Conservation (phyloP, 805 yeast genomes). For the Suhomyces pyralidae region DNA sequence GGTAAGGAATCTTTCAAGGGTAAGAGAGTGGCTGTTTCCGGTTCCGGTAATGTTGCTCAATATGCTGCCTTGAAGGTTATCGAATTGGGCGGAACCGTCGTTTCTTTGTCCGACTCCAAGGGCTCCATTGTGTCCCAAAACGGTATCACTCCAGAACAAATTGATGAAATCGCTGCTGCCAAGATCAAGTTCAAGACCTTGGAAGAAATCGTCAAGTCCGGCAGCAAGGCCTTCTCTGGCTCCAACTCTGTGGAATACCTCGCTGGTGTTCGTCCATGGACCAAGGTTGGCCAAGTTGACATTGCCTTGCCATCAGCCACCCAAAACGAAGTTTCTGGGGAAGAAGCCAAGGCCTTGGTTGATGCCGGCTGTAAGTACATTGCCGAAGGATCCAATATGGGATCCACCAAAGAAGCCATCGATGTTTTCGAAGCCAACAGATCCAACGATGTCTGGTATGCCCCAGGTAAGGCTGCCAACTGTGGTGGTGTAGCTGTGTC, state of each 20-base stretch:
- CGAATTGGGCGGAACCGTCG: constrained; percentile 94
- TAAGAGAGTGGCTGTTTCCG: constrained; percentile 94
- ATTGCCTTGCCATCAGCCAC: constrained; percentile 98
- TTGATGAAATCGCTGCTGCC: constrained; percentile 71
- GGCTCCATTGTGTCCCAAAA: constrained; percentile 77
- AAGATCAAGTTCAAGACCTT: constrained; percentile 75
- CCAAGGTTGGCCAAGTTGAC: constrained; percentile 85
- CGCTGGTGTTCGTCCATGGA: constrained; percentile 96
- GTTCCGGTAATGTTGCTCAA: constrained; percentile 99
- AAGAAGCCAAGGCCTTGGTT: constrained; percentile 91
- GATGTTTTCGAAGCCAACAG: constrained; percentile 88
- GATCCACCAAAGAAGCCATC: constrained; percentile 96
- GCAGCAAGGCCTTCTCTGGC: constrained; percentile 56
- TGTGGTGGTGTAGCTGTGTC: constrained; percentile 99
- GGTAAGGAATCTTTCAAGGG: constrained; percentile 90
- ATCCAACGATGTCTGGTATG: constrained; percentile 81
- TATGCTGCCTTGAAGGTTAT: constrained; percentile 96
- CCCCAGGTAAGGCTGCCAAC: constrained; percentile 99
- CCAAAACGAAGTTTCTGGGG: constrained; percentile 96
- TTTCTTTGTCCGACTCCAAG: constrained; percentile 91
- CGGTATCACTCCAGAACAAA: constrained; percentile 84
- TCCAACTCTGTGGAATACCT: constrained; percentile 65
- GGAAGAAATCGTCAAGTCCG: constrained; percentile 57
- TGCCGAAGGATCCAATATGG: constrained; percentile 99
- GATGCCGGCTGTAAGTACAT: constrained; percentile 88